Base-by-base conservation (phyloP, 495 filamentous ascomycete genomes). In the Tuber aestivum region DNA sequence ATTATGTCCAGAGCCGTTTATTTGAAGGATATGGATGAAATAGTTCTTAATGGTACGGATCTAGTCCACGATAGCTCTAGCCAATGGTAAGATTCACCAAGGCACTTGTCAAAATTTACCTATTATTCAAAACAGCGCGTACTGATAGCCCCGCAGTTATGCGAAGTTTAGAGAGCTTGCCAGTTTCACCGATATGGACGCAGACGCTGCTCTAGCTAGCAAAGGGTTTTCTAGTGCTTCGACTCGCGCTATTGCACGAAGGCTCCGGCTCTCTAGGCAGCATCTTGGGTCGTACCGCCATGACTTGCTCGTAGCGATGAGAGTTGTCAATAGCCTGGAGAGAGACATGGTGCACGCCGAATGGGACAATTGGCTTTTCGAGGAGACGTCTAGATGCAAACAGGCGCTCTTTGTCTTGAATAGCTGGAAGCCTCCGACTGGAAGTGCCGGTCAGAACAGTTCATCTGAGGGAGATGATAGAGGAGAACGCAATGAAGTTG, bases 301-400 rank as follows among this genome's bases (percentile, higher is more conserved):
- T 82, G 93, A 98, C 80, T 87, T 98, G 35, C 86, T 98, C 2
- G 94, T 99, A 8, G 94, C 94, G 23, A 88, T 98, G 85, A 90
- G 94, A 9, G 88, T 97, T 5, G 90, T 99, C 71, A 97, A 98
- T 83, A 90, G 87, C 68, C 89, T 98, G 16, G 95, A 99, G 85
- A 85, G 86, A 72, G 95, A 97, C 83, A 90, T 96, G 82, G 77
- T 98, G 74, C 87, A 88, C 74, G 91, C 89, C 3, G 94, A 97
- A 85, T 99, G 93, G 91, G 94, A 96, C 85, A 91, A 91, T 61
- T 98, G 94, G 94, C 87, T 98, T 23, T 82, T 86, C 7, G 89
- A 90, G 61, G 94, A 97, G 85, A 87, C 86, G 72, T 80, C 84
- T 37, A 88, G 90, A 74, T 97, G 94, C 84, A 87, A 87, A 69